A percentile compares a stretch with the other conserved stretches of the same genome.
These are phyloP conservation scores for Coemansia sp. DNA, from an alignment of 192 early-diverging fungal species.

Conservation along the genomic window DNA sequence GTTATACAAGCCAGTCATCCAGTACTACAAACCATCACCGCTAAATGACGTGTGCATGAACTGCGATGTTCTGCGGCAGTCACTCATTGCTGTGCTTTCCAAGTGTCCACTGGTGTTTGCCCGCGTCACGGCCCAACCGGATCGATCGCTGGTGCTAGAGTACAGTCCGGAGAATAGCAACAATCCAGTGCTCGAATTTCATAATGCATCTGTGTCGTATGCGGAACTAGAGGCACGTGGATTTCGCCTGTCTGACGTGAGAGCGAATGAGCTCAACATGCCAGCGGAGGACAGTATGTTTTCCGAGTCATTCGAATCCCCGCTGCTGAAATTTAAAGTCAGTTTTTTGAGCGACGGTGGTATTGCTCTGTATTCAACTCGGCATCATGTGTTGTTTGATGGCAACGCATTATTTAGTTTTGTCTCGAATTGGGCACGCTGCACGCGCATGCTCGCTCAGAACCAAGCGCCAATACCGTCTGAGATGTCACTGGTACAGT, in stretches of 20 bases:
- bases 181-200: conserved; percentile 27
- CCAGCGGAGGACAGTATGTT: conserved; percentile 16
- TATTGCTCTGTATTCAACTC: conserved; percentile 24
- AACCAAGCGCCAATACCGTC: neutral
- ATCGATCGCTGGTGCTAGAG: conserved; percentile 17
- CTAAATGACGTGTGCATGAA: conserved; percentile 8
- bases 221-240: neutral
- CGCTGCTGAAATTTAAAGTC: conserved; percentile 34
- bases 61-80: conserved; percentile 2
- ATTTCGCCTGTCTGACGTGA: conserved; percentile 18
- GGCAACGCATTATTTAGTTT: conserved; percentile 36
- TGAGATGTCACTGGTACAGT: conserved; percentile 1
- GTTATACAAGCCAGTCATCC: conserved; percentile 39
- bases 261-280: conserved; percentile 12
- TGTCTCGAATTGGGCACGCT: conserved; percentile 31
- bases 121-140: conserved; percentile 4
- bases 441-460: conserved; percentile 5
- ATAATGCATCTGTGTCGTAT: conserved; percentile 2
- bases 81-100: conserved; percentile 13
- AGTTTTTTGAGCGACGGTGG: conserved; percentile 35
- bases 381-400: conserved; percentile 35
- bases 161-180: conserved; percentile 20
- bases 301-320: conserved; percentile 1
- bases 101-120: conserved; percentile 28
- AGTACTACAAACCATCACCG: conserved; percentile 19